Conservation (phyloP, 2,329 filamentous ascomycete genomes). For the Orbilia quercus region DNA sequence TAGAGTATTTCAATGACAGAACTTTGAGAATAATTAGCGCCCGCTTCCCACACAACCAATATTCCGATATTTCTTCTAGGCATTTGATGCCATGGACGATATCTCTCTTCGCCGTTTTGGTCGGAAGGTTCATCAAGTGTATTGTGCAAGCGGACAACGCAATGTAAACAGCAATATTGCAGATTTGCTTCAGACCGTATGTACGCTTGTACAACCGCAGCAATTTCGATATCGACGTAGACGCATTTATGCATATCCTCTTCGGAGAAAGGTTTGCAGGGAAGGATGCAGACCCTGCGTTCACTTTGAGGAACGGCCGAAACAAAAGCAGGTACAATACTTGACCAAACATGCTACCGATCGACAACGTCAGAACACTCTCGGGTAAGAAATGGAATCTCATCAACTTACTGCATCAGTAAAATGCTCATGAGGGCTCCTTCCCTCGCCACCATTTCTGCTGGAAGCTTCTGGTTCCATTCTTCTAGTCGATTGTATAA, state of each 20-base stretch:
- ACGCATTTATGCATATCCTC: conserved; percentile 89
- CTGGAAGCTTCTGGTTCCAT: conserved; percentile 85
- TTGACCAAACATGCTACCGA: conserved; percentile 91
- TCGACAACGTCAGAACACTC: neutral
- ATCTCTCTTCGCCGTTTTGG: conserved; percentile 88
- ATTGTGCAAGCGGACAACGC: conserved; percentile 93
- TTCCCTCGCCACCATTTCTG: conserved; percentile 88
- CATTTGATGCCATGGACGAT: conserved; percentile 91
- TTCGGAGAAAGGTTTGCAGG: conserved; percentile 88
- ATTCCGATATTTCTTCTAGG: conserved; percentile 93
- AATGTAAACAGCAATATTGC: conserved; percentile 96
- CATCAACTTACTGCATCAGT: conserved; percentile 80
- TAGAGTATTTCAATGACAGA: conserved; percentile 87
- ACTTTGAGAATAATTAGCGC: conserved; percentile 87
- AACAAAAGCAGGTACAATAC: conserved; percentile 95
- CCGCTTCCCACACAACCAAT: conserved; percentile 89
- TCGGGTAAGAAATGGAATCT: conserved; percentile 6
- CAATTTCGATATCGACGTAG: conserved; percentile 89
- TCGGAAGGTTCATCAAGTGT: conserved; percentile 89
- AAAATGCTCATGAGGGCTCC: conserved; percentile 86
- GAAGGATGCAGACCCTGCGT: conserved; percentile 82
- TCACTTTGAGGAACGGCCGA: conserved; percentile 86
- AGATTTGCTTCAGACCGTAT: conserved; percentile 91
- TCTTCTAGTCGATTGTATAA: conserved; percentile 88
- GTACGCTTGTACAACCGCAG: conserved; percentile 92